Evolutionary conservation across 768 basidiomycete genomes (phyloP).

Genomic region (Tylopilus subfusipes): DNA sequence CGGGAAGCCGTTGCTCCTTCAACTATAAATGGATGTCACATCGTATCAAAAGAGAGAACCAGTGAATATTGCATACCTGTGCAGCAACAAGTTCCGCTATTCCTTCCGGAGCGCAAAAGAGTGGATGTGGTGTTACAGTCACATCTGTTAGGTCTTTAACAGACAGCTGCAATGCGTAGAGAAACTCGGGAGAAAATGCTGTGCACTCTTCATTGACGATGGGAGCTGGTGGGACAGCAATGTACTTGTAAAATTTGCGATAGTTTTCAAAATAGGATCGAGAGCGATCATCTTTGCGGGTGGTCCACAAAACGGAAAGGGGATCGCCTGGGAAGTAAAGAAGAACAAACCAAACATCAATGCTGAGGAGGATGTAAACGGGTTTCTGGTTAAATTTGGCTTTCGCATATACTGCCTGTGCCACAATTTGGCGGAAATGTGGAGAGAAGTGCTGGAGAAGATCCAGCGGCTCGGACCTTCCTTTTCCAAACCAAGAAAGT

Average conservation of each 20-base stretch:
- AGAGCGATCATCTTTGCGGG: neutral
- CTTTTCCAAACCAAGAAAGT: neutral
- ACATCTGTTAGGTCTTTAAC: neutral
- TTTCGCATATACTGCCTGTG: neutral
- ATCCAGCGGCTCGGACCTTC: neutral
- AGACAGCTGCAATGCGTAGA: neutral
- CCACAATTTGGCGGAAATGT: neutral
- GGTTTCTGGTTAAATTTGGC: neutral
- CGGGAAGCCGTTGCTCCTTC: neutral
- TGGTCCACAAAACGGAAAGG: neutral
- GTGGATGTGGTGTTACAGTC: neutral
- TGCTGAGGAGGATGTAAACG: neutral
- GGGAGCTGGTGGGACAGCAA: neutral
- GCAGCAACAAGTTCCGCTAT: too few species aligned
- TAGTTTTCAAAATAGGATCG: neutral
- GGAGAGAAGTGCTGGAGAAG: neutral
- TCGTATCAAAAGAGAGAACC: neutral
- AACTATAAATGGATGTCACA: neutral
- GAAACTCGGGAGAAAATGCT: too few species aligned
- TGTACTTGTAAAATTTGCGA: neutral
- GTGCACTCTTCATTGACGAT: too few species aligned
- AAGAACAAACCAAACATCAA: neutral
- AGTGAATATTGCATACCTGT: neutral
- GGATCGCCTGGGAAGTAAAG: neutral
- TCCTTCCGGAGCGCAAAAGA: neutral